Base-by-base conservation (phyloP, 768 basidiomycete genomes). In the Leccinum fibrillosum region DNA sequence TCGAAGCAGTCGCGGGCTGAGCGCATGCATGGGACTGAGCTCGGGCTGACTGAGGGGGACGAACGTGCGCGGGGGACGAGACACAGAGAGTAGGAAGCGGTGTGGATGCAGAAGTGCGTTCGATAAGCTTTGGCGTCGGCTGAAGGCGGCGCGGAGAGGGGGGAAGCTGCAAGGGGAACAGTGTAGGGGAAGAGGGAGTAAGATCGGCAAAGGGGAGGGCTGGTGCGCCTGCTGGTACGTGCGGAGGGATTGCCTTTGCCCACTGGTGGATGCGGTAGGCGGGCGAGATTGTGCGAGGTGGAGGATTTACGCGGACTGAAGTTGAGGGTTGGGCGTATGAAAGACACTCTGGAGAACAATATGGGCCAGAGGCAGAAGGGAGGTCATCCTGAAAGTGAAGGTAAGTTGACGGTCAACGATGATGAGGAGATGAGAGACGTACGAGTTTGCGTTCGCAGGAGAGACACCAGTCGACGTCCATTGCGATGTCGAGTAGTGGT, bases 401-500 rank as follows among this genome's bases (percentile, higher is more conserved):
- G 47, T 56, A 19, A 56, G 56, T 39, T 5, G 25, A 30, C 34
- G 47, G 54, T 5, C 7, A 32, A 23, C 59, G 39, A 34, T 37
- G 17, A 34, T 2, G 47, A 5, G 60, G n/a, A 39, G 32, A 34
- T 28, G 39, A 49, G 55, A 23, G 0, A 81, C 83, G 37, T 69
- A 83, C 87, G 61, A 86, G 72, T 63, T 78, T 81, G 62, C 80
- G 78, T 62, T 79, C 77, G 77, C 88, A 90, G 55, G 78, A 76
- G 63, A 89, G 76, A 69, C 88, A 90, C 85, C 85, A 88, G 76
- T 88, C 82, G 62, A 81, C 79, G 72, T 88, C 86, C 80, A 86
- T 83, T 64, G 73, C 70, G 48, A 3, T 11, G 45, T 15, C 30
- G 50, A 42, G 19, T 23, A 28, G 21, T 23, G 42, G 5, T 28